Percentiles rank a stretch among this genome's conserved stretches.
Evolutionary conservation across 495 filamentous ascomycete species (phyloP).

Genomic region (Talaromyces wortmannii): DNA sequence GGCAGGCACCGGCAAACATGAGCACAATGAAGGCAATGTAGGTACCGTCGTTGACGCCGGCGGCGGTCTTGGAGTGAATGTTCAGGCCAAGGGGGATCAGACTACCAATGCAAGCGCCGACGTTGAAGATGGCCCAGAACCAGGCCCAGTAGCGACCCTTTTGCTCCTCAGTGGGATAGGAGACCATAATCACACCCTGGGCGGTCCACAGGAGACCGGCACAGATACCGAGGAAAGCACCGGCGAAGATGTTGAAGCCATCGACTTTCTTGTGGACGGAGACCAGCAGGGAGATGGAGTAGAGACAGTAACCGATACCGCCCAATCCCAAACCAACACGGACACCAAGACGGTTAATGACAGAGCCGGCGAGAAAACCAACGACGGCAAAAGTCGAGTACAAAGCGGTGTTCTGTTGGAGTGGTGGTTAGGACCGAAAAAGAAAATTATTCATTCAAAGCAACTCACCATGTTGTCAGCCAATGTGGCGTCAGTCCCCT

Average conservation of each 20-base stretch:
- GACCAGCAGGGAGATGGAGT: conserved; percentile 35
- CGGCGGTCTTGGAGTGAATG: conserved; percentile 24
- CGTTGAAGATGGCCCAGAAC: conserved; percentile 50
- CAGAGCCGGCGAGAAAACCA: conserved; percentile 46
- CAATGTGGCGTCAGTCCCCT: conserved; percentile 26
- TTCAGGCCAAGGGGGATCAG: conserved; percentile 43
- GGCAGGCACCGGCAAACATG: conserved; percentile 45
- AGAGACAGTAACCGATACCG: conserved; percentile 39
- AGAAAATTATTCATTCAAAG: not conserved
- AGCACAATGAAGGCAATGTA: conserved; percentile 47
- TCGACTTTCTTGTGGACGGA: conserved; percentile 67
- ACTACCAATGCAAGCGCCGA: conserved; percentile 42
- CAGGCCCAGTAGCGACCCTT: conserved; percentile 44
- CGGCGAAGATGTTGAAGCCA: conserved; percentile 68
- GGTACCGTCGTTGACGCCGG: conserved; percentile 38
- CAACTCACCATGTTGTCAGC: conserved; percentile 35
- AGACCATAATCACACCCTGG: conserved; percentile 49
- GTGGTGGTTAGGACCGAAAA: no score
- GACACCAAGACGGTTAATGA: conserved; percentile 40
- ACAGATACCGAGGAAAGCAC: conserved; percentile 39
- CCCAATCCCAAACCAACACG: conserved; percentile 34
- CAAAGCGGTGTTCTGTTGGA: conserved; percentile 45
- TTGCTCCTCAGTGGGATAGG: conserved; percentile 37
- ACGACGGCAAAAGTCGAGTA: conserved; percentile 52
- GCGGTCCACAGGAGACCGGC: conserved; percentile 44